phyloP scores from a whole-genome alignment of 805 yeast species.

The Candida krabiensis region DNA sequence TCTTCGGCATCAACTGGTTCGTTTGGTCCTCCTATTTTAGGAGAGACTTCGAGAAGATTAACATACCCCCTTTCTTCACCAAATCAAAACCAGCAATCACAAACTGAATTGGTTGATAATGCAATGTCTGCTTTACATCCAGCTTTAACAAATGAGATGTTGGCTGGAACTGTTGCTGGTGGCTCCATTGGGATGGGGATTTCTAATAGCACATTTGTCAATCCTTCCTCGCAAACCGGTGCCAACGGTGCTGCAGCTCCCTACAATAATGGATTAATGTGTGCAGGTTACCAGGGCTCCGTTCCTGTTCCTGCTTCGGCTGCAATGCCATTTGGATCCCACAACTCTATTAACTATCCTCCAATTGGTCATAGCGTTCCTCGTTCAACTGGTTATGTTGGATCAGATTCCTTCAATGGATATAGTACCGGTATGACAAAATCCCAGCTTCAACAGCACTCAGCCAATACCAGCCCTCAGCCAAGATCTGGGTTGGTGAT shows the following conservation, averaged over 20 bases:
- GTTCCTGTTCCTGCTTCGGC: constrained; percentile 3
- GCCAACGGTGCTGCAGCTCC: neutral
- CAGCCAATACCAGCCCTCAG: constrained; percentile 7
- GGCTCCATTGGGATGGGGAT: constrained; percentile 32
- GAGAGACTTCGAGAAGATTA: constrained; percentile 46
- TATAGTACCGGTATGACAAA: constrained; percentile 1
- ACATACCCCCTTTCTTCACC: constrained; percentile 26
- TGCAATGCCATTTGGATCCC: constrained; percentile 3
- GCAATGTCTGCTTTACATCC: constrained; percentile 27
- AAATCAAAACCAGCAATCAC: constrained; percentile 9
- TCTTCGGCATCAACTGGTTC: constrained; percentile 9
- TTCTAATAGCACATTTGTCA: constrained; percentile 4
- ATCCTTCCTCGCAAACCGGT: neutral
- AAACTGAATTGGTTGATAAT: constrained; percentile 8
- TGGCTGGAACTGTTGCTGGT: constrained; percentile 27
- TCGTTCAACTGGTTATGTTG: constrained; percentile 6
- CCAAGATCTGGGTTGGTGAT: constrained; percentile 22
- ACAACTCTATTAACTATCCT: constrained; percentile 3
- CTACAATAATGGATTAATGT: constrained; percentile 3
- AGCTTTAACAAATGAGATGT: constrained; percentile 26
- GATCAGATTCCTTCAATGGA: constrained; percentile 14
- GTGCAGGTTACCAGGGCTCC: constrained; percentile 6
- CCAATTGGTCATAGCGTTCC: constrained; percentile 2
- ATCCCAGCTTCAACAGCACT: constrained; percentile 8
- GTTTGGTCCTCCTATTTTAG: constrained; percentile 26